Percentiles rank a stretch among this genome's conserved stretches.
Evolutionary conservation across 2,329 filamentous ascomycete species (phyloP).

Genomic region (Blastomyces gilchristii): DNA sequence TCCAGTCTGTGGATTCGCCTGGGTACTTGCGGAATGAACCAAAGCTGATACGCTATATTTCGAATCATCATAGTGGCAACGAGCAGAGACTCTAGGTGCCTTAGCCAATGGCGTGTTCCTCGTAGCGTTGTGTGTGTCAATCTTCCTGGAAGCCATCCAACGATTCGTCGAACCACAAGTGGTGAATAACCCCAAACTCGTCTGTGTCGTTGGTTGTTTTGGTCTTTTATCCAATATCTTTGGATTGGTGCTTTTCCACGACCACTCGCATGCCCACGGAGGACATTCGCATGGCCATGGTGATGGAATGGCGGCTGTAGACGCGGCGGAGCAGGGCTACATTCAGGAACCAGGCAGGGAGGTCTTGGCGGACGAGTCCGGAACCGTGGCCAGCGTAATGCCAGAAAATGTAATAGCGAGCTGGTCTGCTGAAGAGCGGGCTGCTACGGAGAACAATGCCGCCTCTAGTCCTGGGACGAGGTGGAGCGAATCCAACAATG

Average conservation of each 20-base stretch:
- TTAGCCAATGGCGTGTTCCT: conserved; percentile 97
- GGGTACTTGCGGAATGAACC: background rate
- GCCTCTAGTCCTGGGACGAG: background rate
- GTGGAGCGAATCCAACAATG: background rate
- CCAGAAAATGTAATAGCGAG: conserved; percentile 45
- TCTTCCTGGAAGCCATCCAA: conserved; percentile 88
- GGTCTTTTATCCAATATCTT: conserved; percentile 82
- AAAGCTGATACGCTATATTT: conserved; percentile 17
- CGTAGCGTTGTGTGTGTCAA: conserved; percentile 89
- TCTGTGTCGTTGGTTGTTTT: conserved; percentile 78
- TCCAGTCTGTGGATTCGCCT: background rate
- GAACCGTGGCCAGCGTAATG: conserved; percentile 51
- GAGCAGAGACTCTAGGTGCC: conserved; percentile 90
- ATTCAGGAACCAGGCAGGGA: conserved; percentile 25
- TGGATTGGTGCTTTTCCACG: conserved; percentile 83
- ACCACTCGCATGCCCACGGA: conserved; percentile 60
- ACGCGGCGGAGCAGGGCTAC: conserved; percentile 32
- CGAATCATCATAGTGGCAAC: conserved; percentile 62
- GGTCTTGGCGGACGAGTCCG: conserved; percentile 46
- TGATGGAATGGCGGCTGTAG: conserved; percentile 38
- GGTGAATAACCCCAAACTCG: conserved; percentile 73
- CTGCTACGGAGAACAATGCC: conserved; percentile 9
- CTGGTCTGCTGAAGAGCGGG: background rate
- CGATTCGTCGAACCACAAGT: conserved; percentile 84
- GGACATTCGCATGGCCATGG: conserved; percentile 41